Evolutionary conservation across 2,329 filamentous ascomycete species (phyloP).

Genomic region (Trichoderma sp.): DNA sequence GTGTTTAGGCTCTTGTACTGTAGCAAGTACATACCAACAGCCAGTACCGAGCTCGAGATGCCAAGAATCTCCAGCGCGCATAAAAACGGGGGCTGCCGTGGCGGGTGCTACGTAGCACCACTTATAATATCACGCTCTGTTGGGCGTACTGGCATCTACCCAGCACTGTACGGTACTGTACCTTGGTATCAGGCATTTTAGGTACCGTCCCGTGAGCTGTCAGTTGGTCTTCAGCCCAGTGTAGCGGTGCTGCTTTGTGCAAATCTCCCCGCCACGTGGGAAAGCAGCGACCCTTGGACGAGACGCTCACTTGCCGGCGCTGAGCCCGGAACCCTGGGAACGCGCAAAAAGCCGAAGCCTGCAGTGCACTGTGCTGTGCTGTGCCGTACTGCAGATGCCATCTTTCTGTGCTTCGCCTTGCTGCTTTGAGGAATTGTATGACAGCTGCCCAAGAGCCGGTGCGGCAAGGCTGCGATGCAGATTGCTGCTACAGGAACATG

Average conservation of each 20-base stretch:
- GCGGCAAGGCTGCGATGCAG: not conserved
- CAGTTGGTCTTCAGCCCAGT: not conserved
- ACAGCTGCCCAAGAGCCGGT: not conserved
- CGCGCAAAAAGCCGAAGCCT: not conserved
- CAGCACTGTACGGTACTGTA: not conserved
- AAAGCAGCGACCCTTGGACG: not conserved
- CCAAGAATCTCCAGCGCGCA: not conserved
- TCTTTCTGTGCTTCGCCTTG: not conserved
- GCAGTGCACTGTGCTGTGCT: not conserved
- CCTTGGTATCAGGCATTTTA: not conserved
- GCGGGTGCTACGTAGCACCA: not conserved
- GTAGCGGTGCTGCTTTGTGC: not conserved
- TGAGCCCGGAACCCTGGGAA: not conserved
- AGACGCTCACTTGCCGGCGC: not conserved
- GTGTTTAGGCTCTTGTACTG: too few species aligned
- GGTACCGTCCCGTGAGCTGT: not conserved
- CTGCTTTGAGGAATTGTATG: not conserved
- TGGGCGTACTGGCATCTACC: not conserved
- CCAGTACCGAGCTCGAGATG: not conserved
- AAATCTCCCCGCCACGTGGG: conserved; percentile 7
- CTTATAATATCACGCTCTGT: not conserved
- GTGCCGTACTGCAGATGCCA: too few species aligned
- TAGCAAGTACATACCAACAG: not conserved
- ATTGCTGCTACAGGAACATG: too few species aligned
- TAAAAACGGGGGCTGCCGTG: not conserved